Evolutionary conservation across 495 filamentous ascomycete genomes (phyloP), one percentile per base, ranked within the genome.

Genomic region (Aspergillus egyptiacus): DNA sequence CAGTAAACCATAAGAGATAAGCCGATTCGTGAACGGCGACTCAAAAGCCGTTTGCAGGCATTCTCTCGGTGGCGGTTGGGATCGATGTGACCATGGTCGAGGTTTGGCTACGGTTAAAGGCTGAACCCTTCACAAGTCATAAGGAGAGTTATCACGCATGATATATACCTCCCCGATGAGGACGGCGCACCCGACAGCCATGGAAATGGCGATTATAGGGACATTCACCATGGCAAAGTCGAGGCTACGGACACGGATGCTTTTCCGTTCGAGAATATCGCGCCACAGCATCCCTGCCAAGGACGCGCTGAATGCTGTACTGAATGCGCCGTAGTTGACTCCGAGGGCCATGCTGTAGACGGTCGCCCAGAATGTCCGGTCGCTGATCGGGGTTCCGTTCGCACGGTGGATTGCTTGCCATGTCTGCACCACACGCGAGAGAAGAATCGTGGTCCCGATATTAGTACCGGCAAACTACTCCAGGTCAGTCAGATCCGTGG

Each of bases 161-260:
- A 51, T 51, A 38, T 51, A 51, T 13, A 51, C 48, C 39, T 51
- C 48, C 2, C 48, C 48, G n/a, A 51, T 24, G 10, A 51, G 31
- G 6, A 51, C 31, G 1, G 33, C 32, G 22, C 31, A 51, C 5
- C 48, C 48, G 15, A 51, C 48, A 5, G 24, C 25, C 38, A 51
- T 44, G 5, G 30, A 51, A 20, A 51, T 44, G 4, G 39, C 33
- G 15, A 51, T 44, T 13, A 51, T 51, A 5, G 39, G 39, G 14
- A 51, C 14, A 38, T 51, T 51, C 0, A 51, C 30, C 20, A 41
- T 35, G 6, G 39, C 38, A 38, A 51, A 51, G 10, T 51, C 48
- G 31, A 43, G 15, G 11, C 48, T 44, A 0, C 48, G 39, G 14
- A 51, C 48, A 1, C 23, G 39, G 31, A 51, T 51, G 10, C 44